Conservation (phyloP, 1,284 basidiomycete genomes). For the Jaminaea rosea region DNA sequence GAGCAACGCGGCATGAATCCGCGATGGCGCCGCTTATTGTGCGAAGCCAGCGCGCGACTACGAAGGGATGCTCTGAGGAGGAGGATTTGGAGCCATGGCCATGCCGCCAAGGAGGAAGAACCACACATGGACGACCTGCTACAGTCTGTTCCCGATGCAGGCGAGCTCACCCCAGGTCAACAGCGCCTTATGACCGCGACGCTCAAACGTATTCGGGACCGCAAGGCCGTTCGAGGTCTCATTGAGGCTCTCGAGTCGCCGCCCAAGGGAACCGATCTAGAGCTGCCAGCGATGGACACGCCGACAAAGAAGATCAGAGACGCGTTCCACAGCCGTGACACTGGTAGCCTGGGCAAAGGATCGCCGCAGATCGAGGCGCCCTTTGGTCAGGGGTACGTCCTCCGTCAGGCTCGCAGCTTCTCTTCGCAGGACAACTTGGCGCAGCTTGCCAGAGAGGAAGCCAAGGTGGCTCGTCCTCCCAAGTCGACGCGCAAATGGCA, state of each 20-base stretch:
- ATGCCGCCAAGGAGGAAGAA: not conserved
- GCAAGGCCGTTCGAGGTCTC: not conserved
- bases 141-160: not conserved
- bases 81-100: conserved; percentile 25
- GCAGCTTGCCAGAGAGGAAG: too few species aligned
- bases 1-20: conserved; percentile 31
- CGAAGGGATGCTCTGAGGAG: conserved; percentile 30
- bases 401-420: too few species aligned
- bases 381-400: too few species aligned
- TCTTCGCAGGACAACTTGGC: too few species aligned
- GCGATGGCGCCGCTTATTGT: conserved; percentile 36
- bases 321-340: too few species aligned
- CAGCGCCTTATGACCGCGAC: not conserved
- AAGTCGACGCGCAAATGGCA: too few species aligned
- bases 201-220: not conserved
- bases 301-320: not conserved
- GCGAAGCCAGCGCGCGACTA: conserved; percentile 31
- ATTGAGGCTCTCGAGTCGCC: not conserved
- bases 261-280: not conserved
- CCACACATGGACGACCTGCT: not conserved
- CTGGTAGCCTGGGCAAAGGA: too few species aligned
- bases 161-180: not conserved
- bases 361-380: too few species aligned
- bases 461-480: too few species aligned
- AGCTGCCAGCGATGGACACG: not conserved